Evolutionary conservation across 768 basidiomycete species (phyloP), one percentile per base, ranked within the genome.

Genomic region (Termitomyces sp.): DNA sequence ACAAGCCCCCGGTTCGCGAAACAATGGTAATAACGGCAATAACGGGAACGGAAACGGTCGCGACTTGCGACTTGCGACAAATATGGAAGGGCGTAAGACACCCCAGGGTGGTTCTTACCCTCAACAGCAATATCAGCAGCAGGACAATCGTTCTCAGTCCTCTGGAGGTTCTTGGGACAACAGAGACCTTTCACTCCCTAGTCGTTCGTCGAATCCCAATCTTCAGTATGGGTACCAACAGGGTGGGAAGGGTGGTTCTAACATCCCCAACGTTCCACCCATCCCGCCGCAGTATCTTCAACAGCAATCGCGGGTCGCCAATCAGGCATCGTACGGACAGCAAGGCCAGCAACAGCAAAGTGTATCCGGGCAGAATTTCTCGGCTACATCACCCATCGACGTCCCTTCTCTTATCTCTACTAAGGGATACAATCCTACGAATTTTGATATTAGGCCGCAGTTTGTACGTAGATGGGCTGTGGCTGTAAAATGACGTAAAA

Each of bases 361-460:
- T 54, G 60, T 47, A 38, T 56, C 61, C 30, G 61, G 73, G 4
- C 68, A 75, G 55, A 75, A 74, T 22, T 77, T 84, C 64, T 62
- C 83, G 51, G 78, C 70, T 51, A 81, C 88, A 5, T 81, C 89
- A 3, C 89, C 92, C 2, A 80, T 94, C 59, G 94, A 96, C 66
- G 84, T 96, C 22, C 89, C 88, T 17, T 78, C 85, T n/a, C 75
- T 97, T 55, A 85, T 93, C 61, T 83, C 88, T 3, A 78, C 80
- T 41, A 96, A 96, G 71, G 93, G 93, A 17, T 97, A 97, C 68
- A 97, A 97, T 61, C 94, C 94, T 11, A 71, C 80, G 15, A 82
- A 79, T 51, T 96, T 97, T 64, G 93, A 97, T 63, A 82, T 80
- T 48, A 77, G 85, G 49, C 94, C 94, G 10, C 66, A 78, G 46